These are phyloP conservation scores for Colletotrichum limetticola DNA, from an alignment of 2,329 filamentous ascomycete genomes.

Conservation along the genomic window DNA sequence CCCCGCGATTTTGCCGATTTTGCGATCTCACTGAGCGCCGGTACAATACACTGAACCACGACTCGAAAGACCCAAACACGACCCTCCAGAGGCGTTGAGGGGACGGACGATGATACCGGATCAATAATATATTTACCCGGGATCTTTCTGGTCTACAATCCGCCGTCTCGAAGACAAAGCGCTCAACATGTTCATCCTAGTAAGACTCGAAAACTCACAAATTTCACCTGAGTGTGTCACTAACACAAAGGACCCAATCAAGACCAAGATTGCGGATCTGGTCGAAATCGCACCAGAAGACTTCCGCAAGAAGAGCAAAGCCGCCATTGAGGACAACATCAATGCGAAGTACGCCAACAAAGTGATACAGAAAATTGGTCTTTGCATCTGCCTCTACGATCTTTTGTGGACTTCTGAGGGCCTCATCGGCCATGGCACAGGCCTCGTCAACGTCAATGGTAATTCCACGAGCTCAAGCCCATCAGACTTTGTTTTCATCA, in stretches of 20 bases:
- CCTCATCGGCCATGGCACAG: conserved; percentile 90
- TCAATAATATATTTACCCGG: not conserved
- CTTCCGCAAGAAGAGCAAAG: conserved; percentile 83
- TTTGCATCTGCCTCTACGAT: conserved; percentile 95
- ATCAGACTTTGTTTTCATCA: not conserved
- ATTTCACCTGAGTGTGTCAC: conserved; percentile 10
- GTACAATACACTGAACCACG: not conserved
- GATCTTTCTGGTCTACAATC: not conserved
- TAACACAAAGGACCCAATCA: conserved; percentile 27
- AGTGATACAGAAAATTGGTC: conserved; percentile 91
- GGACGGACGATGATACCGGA: conserved; percentile 3
- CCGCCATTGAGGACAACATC: conserved; percentile 95
- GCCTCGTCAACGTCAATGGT: conserved; percentile 95
- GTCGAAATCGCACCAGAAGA: conserved; percentile 92
- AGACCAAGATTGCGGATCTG: conserved; percentile 95
- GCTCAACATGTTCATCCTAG: conserved; percentile 62
- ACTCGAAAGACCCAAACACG: not conserved
- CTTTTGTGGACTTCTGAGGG: conserved; percentile 90
- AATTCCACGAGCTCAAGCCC: conserved; percentile 34
- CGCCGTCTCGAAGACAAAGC: not conserved
- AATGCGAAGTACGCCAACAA: conserved; percentile 98
- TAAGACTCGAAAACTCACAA: conserved; percentile 41
- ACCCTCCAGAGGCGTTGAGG: not conserved
- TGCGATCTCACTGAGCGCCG: conserved; percentile 3
- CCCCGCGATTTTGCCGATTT: conserved; percentile 29